phyloP scores from a whole-genome alignment of 2,329 filamentous ascomycete genomes.

The Stagonosporopsis vannaccii region DNA sequence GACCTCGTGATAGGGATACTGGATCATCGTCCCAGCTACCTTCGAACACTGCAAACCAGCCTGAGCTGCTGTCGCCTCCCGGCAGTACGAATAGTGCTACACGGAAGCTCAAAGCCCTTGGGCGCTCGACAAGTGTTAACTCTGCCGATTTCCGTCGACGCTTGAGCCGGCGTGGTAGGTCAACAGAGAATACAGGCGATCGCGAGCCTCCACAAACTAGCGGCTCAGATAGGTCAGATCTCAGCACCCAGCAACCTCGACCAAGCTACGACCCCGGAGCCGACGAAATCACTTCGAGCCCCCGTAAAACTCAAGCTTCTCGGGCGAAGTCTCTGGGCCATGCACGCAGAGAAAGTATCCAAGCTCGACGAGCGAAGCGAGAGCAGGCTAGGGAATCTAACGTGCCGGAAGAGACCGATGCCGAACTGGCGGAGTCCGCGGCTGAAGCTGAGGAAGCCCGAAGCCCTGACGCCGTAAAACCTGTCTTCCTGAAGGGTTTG shows the following conservation, averaged over 20 bases:
- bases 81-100: conserved; percentile 64
- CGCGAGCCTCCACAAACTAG: conserved; percentile 75
- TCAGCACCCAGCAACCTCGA: conserved; percentile 56
- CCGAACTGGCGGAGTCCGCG: conserved; percentile 68
- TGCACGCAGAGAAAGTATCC: conserved; percentile 88
- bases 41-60: conserved; percentile 68
- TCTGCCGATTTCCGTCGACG: conserved; percentile 81
- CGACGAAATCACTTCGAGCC: conserved; percentile 54
- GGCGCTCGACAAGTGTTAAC: conserved; percentile 89
- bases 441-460: conserved; percentile 61
- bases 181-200: conserved; percentile 59
- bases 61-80: conserved; percentile 79
- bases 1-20: conserved; percentile 62
- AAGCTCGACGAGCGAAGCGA: conserved; percentile 77
- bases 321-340: conserved; percentile 90
- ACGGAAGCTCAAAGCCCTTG: conserved; percentile 71
- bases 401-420: conserved; percentile 89
- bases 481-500: conserved; percentile 92
- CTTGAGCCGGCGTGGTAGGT: conserved; percentile 61
- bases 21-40: conserved; percentile 60
- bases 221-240: conserved; percentile 77
- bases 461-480: conserved; percentile 83
- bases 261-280: conserved; percentile 57
- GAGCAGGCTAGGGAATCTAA: conserved; percentile 77
- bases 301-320: conserved; percentile 41